These are phyloP conservation scores for Neurospora terricola DNA, from an alignment of 495 filamentous ascomycete species.

Conservation along the genomic window DNA sequence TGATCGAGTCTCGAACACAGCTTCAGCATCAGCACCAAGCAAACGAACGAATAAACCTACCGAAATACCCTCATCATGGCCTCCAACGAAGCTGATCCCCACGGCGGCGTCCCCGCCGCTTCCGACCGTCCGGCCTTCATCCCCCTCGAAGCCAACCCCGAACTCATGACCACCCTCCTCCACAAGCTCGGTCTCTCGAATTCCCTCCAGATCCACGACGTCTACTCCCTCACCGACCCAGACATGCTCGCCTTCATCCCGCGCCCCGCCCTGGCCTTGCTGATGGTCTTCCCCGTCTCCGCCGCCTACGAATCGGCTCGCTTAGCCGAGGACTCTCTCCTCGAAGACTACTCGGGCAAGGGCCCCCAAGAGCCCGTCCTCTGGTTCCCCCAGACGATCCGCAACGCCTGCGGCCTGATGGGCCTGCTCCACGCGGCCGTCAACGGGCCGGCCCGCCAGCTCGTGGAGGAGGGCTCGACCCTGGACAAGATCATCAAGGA, in stretches of 20 bases:
- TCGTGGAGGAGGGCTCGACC: conserved; percentile 32
- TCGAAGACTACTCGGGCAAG: conserved; percentile 30
- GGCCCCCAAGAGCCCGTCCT: conserved; percentile 48
- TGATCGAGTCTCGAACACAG: not conserved
- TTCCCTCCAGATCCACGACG: conserved; percentile 64
- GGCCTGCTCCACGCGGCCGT: conserved; percentile 63
- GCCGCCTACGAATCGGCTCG: conserved; percentile 57
- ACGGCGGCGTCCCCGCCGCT: conserved; percentile 9
- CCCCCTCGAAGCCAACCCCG: conserved; percentile 56
- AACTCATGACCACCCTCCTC: conserved; percentile 67
- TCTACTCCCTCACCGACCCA: conserved; percentile 71
- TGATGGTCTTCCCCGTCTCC: conserved; percentile 79
- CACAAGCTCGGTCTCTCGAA: conserved; percentile 64
- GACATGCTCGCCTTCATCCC: conserved; percentile 72
- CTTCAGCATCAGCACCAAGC: not conserved
- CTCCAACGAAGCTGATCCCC: not conserved
- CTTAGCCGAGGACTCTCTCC: conserved; percentile 50
- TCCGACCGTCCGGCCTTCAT: conserved; percentile 31
- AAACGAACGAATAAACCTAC: not conserved
- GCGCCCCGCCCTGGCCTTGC: conserved; percentile 69
- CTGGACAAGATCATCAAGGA: conserved; percentile 32
- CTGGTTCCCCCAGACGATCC: conserved; percentile 84
- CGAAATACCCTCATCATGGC: conserved; percentile 20
- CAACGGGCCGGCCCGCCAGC: conserved; percentile 41
- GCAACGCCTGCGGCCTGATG: conserved; percentile 73